Conservation (phyloP, 2,329 filamentous ascomycete species). For the Helotiales sp. region DNA sequence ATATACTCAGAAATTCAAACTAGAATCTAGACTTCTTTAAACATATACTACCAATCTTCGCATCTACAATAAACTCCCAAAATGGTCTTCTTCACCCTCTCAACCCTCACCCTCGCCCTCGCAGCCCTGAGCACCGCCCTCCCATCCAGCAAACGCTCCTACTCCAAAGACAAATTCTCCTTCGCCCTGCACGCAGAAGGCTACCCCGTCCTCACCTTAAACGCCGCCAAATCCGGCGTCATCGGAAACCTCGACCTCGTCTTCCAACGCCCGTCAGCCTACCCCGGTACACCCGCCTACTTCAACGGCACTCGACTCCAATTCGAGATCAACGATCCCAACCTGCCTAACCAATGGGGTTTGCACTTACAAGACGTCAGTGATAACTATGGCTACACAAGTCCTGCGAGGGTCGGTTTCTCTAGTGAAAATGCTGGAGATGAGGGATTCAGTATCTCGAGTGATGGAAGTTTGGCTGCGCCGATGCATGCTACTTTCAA, state of each 20-base stretch:
- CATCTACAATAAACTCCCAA: not conserved
- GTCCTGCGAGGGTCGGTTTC: not conserved
- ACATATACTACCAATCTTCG: not conserved
- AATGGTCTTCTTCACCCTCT: not conserved
- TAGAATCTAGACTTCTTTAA: not conserved
- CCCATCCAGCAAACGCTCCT: not conserved
- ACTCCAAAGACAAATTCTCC: not conserved
- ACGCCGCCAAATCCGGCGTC: not conserved
- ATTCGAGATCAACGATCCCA: not conserved
- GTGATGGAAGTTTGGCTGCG: not conserved
- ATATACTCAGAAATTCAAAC: not conserved
- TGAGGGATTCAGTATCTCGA: not conserved
- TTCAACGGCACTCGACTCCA: not conserved
- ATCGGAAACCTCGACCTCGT: slow-evolving; percentile 5
- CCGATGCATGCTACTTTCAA: not conserved
- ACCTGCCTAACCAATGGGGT: not conserved
- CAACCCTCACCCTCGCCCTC: not conserved
- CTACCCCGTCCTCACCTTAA: not conserved
- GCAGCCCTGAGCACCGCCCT: not conserved
- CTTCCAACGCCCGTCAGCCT: slow-evolving; percentile 5
- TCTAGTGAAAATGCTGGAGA: not conserved
- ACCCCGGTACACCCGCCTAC: slow-evolving; percentile 6
- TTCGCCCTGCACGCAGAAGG: not conserved
- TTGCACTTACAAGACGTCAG: not conserved
- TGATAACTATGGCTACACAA: not conserved